These are phyloP conservation scores for Microdochium bolleyi DNA, from an alignment of 2,329 filamentous ascomycete genomes.

Conservation along the genomic window DNA sequence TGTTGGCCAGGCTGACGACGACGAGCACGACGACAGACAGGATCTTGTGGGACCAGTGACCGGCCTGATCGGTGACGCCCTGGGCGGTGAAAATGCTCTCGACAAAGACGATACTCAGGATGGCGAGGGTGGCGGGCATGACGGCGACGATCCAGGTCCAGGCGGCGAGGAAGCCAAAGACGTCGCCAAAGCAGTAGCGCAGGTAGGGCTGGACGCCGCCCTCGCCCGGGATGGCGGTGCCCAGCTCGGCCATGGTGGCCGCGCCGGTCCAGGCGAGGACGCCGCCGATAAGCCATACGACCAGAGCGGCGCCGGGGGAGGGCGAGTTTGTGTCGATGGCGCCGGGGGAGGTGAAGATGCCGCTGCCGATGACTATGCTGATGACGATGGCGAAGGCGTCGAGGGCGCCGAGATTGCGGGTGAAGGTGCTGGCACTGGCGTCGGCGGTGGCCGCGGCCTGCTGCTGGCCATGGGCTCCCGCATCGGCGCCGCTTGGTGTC, in stretches of 20 bases:
- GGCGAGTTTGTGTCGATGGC: slow-evolving; percentile 56
- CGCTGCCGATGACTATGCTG: slow-evolving; percentile 56
- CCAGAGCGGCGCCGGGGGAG: slow-evolving; percentile 47
- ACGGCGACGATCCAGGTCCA: slow-evolving; percentile 60
- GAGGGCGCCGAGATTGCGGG: slow-evolving; percentile 18
- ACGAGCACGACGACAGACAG: slow-evolving; percentile 39
- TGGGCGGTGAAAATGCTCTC: slow-evolving; percentile 48
- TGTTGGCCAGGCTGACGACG: slow-evolving; percentile 41
- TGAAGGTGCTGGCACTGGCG: slow-evolving; percentile 12
- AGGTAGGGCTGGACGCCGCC: slow-evolving; percentile 58
- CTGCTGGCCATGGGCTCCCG: too few species aligned
- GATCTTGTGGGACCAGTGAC: slow-evolving; percentile 37
- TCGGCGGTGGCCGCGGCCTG: too few species aligned
- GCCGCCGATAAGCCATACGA: slow-evolving; percentile 55
- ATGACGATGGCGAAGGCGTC: slow-evolving; percentile 49
- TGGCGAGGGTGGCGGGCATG: slow-evolving; percentile 57
- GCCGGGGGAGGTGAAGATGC: slow-evolving; percentile 57
- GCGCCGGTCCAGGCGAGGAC: slow-evolving; percentile 58
- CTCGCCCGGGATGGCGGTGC: slow-evolving; percentile 55
- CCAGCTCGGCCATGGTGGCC: slow-evolving; percentile 53
- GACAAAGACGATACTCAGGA: slow-evolving; percentile 56
- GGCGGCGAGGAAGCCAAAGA: slow-evolving; percentile 53
- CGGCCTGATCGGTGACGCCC: slow-evolving; percentile 35
- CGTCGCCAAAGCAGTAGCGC: slow-evolving; percentile 51
- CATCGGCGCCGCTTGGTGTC: too few species aligned